A percentile compares a stretch with the other conserved stretches of the same genome.
Conservation (phyloP, 306 rosid species). For the Vigna mungo region DNA sequence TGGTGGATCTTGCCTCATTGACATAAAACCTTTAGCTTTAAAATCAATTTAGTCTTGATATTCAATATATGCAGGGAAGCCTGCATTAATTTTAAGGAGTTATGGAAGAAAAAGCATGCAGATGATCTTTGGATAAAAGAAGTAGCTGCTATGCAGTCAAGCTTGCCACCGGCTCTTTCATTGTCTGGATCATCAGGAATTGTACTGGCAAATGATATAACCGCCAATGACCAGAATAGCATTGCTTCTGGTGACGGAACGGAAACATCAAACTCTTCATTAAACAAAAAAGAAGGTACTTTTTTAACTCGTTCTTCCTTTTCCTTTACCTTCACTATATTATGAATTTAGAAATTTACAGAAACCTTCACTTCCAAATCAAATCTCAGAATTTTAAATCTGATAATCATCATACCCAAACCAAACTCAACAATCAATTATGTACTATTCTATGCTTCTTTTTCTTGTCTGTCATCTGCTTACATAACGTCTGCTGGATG, state of each 20-base stretch:
- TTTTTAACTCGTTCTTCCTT: conserved; percentile 8
- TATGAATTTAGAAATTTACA: neutral
- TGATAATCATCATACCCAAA: neutral
- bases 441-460: conserved; percentile 20
- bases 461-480: no score
- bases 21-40: conserved; percentile 32
- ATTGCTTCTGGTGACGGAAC: conserved; percentile 44
- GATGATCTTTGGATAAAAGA: conserved; percentile 66
- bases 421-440: conserved; percentile 26
- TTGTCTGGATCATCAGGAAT: conserved; percentile 61
- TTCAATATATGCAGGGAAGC: conserved; percentile 57
- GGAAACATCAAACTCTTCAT: conserved; percentile 45
- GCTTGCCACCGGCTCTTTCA: conserved; percentile 49
- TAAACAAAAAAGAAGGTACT: conserved; percentile 52
- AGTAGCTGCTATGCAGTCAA: conserved; percentile 64
- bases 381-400: neutral
- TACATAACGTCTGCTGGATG: conserved; percentile 22
- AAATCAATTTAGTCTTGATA: neutral
- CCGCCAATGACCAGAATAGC: conserved; percentile 42
- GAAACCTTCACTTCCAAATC: neutral
- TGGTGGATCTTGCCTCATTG: conserved; percentile 32
- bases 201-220: conserved; percentile 54
- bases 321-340: conserved; percentile 20
- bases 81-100: conserved; percentile 58
- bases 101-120: conserved; percentile 62